Evolutionary conservation across 805 yeast genomes (phyloP).

Genomic region (Myxozyma neotropica): DNA sequence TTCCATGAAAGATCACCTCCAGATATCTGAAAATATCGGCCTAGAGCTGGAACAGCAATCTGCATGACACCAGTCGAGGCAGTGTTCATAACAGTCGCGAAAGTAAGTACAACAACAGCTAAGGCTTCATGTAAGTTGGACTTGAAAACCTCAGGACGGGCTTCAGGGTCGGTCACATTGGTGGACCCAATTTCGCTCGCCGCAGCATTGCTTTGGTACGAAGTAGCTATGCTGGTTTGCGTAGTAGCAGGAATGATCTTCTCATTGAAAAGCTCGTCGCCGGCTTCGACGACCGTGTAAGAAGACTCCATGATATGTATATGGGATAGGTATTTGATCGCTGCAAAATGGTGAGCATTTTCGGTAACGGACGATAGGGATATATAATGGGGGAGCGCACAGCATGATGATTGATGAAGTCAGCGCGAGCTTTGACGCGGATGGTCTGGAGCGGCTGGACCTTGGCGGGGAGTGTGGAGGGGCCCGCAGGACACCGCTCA

Average conservation of each 20-base stretch:
- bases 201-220: not conserved
- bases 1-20: slow-evolving; percentile 53
- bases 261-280: not conserved
- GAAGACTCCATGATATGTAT: not conserved
- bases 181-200: not conserved
- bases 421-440: not conserved
- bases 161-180: slow-evolving; percentile 16
- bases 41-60: slow-evolving; percentile 45
- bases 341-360: not conserved
- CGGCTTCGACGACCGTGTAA: not conserved
- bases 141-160: slow-evolving; percentile 46
- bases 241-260: not conserved
- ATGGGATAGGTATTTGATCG: not conserved
- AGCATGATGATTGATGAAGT: not conserved
- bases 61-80: slow-evolving; percentile 46
- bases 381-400: not conserved
- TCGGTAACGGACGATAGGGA: not conserved
- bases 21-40: slow-evolving; percentile 43
- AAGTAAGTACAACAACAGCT: slow-evolving; percentile 43
- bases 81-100: slow-evolving; percentile 50
- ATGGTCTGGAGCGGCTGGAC: not conserved
- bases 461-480: too few species aligned
- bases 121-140: slow-evolving; percentile 43
- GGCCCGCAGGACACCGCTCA: too few species aligned
- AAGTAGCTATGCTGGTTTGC: not conserved